Conservation (phyloP, 169 alveolate species). For the Cryptosporidium ubiquitum region DNA sequence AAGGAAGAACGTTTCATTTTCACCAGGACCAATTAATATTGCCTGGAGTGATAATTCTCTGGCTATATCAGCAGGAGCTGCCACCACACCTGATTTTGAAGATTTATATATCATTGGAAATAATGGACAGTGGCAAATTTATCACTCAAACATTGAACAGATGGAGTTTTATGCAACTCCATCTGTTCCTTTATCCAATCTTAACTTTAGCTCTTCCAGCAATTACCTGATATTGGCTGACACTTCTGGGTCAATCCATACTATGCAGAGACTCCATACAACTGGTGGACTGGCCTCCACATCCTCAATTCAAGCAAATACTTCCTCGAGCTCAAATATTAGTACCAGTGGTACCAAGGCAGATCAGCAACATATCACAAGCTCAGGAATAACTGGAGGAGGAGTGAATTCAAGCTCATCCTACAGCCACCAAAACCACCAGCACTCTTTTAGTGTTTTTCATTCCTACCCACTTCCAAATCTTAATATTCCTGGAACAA, state of each 20-base stretch:
- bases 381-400: background rate
- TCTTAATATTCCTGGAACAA: background rate
- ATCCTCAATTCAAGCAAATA: background rate
- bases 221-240: conserved; percentile 40
- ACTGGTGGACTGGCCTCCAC: background rate
- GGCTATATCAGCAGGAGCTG: conserved; percentile 29
- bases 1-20: conserved; percentile 46
- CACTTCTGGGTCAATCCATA: conserved; percentile 66
- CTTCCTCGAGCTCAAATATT: background rate
- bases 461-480: conserved; percentile 57
- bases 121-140: conserved; percentile 70
- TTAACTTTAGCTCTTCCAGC: conserved; percentile 49
- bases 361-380: conserved; percentile 22
- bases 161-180: conserved; percentile 74
- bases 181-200: conserved; percentile 54
- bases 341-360: background rate
- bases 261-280: conserved; percentile 61
- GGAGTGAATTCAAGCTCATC: background rate
- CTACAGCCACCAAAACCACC: conserved; percentile 6
- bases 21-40: conserved; percentile 65
- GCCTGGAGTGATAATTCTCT: conserved; percentile 60
- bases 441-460: conserved; percentile 35
- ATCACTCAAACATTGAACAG: conserved; percentile 42
- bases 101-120: conserved; percentile 62
- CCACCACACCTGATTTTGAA: conserved; percentile 19